phyloP scores from a whole-genome alignment of 1,284 basidiomycete species.

The Cryptococcus sp. region DNA sequence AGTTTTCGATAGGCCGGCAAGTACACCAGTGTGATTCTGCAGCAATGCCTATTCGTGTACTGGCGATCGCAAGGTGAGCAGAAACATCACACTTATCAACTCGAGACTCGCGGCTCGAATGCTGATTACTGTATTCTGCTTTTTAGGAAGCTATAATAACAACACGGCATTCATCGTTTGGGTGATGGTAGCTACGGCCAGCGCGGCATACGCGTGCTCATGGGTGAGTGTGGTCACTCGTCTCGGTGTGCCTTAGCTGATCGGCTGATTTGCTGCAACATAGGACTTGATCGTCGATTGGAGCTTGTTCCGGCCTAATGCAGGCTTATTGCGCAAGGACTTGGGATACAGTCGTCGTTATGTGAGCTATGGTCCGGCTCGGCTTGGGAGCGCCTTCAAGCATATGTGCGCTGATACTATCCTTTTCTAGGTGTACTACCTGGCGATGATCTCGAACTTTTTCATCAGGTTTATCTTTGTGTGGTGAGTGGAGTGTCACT shows the following conservation, averaged over 20 bases:
- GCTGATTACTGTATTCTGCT: background rate
- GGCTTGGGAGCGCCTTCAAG: background rate
- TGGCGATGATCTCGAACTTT: constrained; percentile 63
- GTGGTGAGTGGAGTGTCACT: constrained; percentile 42
- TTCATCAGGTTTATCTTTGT: constrained; percentile 79
- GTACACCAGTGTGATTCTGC: constrained; percentile 68
- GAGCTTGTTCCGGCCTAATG: constrained; percentile 65
- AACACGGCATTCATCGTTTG: constrained; percentile 64
- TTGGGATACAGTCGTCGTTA: constrained; percentile 64
- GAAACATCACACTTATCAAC: background rate
- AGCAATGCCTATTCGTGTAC: constrained; percentile 66
- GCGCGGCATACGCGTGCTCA: constrained; percentile 68
- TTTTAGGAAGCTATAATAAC: constrained; percentile 39
- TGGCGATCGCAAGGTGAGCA: constrained; percentile 69
- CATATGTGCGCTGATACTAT: constrained; percentile 14
- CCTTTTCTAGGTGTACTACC: constrained; percentile 52
- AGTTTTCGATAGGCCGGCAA: constrained; percentile 66
- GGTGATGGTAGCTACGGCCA: constrained; percentile 64
- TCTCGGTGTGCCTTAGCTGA: background rate
- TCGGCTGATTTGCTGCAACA: background rate
- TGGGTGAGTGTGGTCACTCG: constrained; percentile 67
- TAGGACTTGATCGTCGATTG: constrained; percentile 62
- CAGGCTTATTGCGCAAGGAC: constrained; percentile 72
- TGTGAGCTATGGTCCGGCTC: constrained; percentile 13
- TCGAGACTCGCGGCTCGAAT: background rate